Percentiles rank a stretch among this genome's conserved stretches.
Conservation (phyloP, 2,329 filamentous ascomycete species). For the Microthyrium microscopicum region DNA sequence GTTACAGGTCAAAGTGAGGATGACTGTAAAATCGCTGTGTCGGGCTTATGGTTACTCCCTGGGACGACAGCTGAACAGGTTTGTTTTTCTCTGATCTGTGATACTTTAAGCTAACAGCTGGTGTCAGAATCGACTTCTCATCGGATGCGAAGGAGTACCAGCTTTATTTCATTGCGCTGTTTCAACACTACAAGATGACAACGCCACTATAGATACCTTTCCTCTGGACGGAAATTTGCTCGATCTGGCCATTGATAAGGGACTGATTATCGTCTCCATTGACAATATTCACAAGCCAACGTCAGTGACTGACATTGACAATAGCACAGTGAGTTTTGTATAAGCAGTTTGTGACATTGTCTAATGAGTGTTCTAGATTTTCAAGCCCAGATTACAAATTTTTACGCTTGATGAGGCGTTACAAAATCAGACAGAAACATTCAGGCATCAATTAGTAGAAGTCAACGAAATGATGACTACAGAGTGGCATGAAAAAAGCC, state of each 20-base stretch:
- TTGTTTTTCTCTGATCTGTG: background rate
- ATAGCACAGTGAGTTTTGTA: conserved; percentile 14
- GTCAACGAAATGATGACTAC: conserved; percentile 12
- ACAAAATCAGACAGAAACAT: conserved; percentile 1
- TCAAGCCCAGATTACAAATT: background rate
- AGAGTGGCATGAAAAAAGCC: conserved; percentile 18
- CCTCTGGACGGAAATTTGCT: conserved; percentile 49
- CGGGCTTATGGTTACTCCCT: conserved; percentile 5
- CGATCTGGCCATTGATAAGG: conserved; percentile 25
- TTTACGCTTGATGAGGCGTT: background rate
- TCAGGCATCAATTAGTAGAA: conserved; percentile 8
- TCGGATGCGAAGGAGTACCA: conserved; percentile 30
- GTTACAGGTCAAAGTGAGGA: conserved; percentile 4
- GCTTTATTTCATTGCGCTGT: conserved; percentile 48
- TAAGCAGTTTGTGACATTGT: conserved; percentile 1
- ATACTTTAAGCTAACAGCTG: background rate
- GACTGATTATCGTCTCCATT: conserved; percentile 31
- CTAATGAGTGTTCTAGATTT: conserved; percentile 4
- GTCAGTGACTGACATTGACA: conserved; percentile 27
- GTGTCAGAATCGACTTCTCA: conserved; percentile 17
- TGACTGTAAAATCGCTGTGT: conserved; percentile 4
- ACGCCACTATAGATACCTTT: conserved; percentile 25
- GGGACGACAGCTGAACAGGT: conserved; percentile 2
- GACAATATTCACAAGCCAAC: conserved; percentile 35
- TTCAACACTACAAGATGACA: conserved; percentile 32